Percentiles rank a stretch among this genome's conserved stretches.
Conservation (phyloP, 2,329 filamentous ascomycete genomes). For the Ophiostoma piceae region DNA sequence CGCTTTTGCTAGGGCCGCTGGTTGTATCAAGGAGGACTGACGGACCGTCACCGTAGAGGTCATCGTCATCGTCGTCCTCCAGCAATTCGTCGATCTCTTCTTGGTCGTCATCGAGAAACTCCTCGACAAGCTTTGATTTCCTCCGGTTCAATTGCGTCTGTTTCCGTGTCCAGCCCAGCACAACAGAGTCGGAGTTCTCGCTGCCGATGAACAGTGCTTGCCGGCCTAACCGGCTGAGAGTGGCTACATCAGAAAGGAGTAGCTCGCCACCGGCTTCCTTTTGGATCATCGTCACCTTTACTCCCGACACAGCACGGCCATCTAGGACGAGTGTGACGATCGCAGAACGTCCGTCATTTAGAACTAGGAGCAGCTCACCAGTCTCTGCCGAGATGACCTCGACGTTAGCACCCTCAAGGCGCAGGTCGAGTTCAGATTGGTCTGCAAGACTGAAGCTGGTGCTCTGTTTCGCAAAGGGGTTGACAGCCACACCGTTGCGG, state of each 20-base stretch:
- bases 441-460: conserved; percentile 83
- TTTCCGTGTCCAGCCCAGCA: conserved; percentile 74
- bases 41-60: conserved; percentile 57
- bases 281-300: conserved; percentile 64
- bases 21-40: conserved; percentile 31
- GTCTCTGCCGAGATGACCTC: conserved; percentile 70
- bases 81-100: conserved; percentile 39
- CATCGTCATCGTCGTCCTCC: conserved; percentile 49
- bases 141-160: conserved; percentile 57
- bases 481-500: conserved; percentile 90
- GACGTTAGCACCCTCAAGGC: conserved; percentile 73
- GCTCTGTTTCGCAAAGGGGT: conserved; percentile 75
- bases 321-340: conserved; percentile 80
- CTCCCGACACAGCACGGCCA: conserved; percentile 82
- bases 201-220: conserved; percentile 78
- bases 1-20: conserved; percentile 36
- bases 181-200: conserved; percentile 71
- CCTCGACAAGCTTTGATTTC: conserved; percentile 51
- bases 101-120: conserved; percentile 38
- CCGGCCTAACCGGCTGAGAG: conserved; percentile 62
- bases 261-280: conserved; percentile 58
- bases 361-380: conserved; percentile 78
- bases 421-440: conserved; percentile 73
- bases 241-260: conserved; percentile 60
- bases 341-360: conserved; percentile 68